These are phyloP conservation scores for Macrophomina phaseolina DNA, from an alignment of 2,329 filamentous ascomycete species.

Conservation along the genomic window DNA sequence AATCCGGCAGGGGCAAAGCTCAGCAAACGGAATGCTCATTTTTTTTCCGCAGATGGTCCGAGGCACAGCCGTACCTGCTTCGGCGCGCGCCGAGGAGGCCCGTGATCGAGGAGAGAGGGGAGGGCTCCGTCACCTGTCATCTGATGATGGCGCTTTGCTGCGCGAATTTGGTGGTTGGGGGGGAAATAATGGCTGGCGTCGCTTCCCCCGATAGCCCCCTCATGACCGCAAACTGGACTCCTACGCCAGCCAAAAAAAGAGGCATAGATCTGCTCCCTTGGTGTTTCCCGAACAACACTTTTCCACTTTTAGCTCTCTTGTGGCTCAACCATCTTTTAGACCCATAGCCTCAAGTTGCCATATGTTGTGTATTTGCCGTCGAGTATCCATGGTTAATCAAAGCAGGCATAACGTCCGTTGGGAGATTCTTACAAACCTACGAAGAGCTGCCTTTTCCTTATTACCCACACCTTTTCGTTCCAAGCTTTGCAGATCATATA, in stretches of 20 bases:
- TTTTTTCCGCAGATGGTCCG: slow-evolving; percentile 17
- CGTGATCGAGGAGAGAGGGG: not conserved
- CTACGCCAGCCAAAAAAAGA: too few species aligned
- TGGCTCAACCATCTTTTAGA: too few species aligned
- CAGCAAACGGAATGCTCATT: not conserved
- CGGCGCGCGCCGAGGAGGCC: slow-evolving; percentile 1
- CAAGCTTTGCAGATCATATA: slow-evolving; percentile 18
- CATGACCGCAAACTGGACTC: not conserved
- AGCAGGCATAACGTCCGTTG: not conserved
- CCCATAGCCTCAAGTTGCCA: too few species aligned
- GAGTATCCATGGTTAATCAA: not conserved
- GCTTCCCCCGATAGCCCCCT: not conserved
- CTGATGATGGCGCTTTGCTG: slow-evolving; percentile 14
- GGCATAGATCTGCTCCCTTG: not conserved
- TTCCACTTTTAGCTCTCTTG: not conserved
- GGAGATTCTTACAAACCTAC: not conserved
- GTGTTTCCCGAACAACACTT: not conserved
- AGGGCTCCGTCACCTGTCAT: slow-evolving; percentile 16
- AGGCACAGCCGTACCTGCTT: not conserved
- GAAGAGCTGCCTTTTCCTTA: not conserved
- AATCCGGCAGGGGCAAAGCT: not conserved
- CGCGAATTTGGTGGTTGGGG: slow-evolving; percentile 20
- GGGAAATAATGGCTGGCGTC: not conserved
- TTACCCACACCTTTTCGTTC: not conserved
- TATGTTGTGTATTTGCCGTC: not conserved